Evolutionary conservation across 805 yeast species (phyloP).

Genomic region (Sungouiella blattae): DNA sequence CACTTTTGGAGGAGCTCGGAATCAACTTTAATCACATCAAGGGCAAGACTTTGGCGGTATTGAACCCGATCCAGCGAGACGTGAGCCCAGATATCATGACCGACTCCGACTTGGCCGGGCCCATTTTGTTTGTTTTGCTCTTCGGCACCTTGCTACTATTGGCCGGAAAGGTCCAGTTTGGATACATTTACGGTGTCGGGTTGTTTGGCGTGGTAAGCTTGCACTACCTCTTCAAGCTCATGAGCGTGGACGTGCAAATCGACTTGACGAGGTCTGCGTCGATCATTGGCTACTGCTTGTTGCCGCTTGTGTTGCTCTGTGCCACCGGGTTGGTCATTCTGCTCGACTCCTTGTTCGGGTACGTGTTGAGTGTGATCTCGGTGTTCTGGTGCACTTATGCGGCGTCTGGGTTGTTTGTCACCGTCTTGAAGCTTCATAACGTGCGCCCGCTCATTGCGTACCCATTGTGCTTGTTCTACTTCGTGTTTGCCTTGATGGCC

Average conservation of each 20-base stretch:
- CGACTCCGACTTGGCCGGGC: conserved; percentile 95
- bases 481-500: conserved; percentile 94
- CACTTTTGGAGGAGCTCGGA: conserved; percentile 88
- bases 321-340: conserved; percentile 64
- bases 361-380: conserved; percentile 58
- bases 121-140: conserved; percentile 78
- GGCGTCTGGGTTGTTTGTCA: conserved; percentile 88
- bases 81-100: conserved; percentile 71
- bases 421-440: conserved; percentile 75
- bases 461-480: conserved; percentile 86
- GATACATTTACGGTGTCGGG: conserved; percentile 95
- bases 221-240: conserved; percentile 79
- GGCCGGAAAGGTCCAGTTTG: conserved; percentile 94
- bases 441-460: conserved; percentile 91
- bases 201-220: conserved; percentile 82
- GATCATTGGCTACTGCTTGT: conserved; percentile 87
- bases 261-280: conserved; percentile 76
- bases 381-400: conserved; percentile 91
- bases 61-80: conserved; percentile 64
- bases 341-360: conserved; percentile 74
- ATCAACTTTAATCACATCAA: conserved; percentile 87
- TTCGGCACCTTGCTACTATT: conserved; percentile 80
- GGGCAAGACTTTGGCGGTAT: conserved; percentile 78
- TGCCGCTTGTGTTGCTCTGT: conserved; percentile 80
- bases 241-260: conserved; percentile 64